A percentile compares a stretch with the other conserved stretches of the same genome.
phyloP scores from a whole-genome alignment of 2,329 filamentous ascomycete genomes.

The Furcasterigmium sp. region DNA sequence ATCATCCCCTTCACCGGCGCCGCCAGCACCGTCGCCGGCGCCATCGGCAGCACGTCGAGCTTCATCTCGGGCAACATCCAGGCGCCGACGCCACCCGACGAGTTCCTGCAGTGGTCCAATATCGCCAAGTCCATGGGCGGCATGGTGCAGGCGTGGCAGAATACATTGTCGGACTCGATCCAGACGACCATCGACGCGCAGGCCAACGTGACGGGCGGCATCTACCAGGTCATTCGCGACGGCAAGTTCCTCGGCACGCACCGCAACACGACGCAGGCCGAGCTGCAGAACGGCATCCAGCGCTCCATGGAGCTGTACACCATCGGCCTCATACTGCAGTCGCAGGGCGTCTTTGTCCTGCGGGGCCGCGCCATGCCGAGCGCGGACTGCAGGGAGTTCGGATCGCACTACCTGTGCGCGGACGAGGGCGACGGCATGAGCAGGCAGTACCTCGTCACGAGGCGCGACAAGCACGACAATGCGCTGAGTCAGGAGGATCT shows the following conservation, averaged over 20 bases:
- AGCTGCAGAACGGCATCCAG: slow-evolving; percentile 6
- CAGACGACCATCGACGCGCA: slow-evolving; percentile 9
- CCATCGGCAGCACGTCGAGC: background rate
- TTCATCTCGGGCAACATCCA: slow-evolving; percentile 4
- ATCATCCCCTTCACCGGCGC: slow-evolving; percentile 8
- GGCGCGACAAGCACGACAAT: slow-evolving; percentile 4
- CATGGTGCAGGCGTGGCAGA: slow-evolving; percentile 6
- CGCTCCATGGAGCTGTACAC: slow-evolving; percentile 6
- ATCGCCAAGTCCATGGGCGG: slow-evolving; percentile 3
- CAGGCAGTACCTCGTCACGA: slow-evolving; percentile 4
- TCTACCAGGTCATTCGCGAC: slow-evolving; percentile 3
- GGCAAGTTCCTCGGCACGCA: slow-evolving; percentile 10
- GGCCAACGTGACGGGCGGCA: slow-evolving; percentile 4
- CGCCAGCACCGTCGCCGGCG: background rate
- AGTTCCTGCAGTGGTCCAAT: slow-evolving; percentile 4
- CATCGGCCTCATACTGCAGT: slow-evolving; percentile 7
- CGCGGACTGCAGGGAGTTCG: slow-evolving; percentile 2
- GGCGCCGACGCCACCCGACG: slow-evolving; percentile 1
- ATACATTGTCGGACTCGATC: slow-evolving; percentile 2
- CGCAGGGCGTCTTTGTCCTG: slow-evolving; percentile 6
- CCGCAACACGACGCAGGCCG: slow-evolving; percentile 10
- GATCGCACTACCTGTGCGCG: slow-evolving; percentile 2
- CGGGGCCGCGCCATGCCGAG: slow-evolving; percentile 2
- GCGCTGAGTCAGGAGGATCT: slow-evolving; percentile 1
- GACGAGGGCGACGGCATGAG: slow-evolving; percentile 1